Conservation (phyloP, 805 yeast species). For the Ogataea minuta region DNA sequence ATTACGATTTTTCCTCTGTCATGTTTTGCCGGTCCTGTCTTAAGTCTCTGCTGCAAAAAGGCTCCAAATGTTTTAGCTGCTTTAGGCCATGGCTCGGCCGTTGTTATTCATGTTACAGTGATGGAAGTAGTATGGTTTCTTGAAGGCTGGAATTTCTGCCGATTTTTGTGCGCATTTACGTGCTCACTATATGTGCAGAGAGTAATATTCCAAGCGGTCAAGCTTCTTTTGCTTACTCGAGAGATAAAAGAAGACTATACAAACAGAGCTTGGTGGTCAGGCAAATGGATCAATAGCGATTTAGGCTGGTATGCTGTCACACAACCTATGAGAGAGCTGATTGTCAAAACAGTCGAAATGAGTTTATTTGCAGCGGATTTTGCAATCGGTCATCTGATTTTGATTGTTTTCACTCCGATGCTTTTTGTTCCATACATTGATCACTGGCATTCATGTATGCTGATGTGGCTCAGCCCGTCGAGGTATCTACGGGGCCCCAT, state of each 20-base stretch:
- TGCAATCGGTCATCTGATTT: constrained; percentile 41
- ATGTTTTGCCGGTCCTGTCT: constrained; percentile 37
- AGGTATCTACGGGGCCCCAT: constrained; percentile 39
- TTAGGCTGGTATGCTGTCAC: constrained; percentile 38
- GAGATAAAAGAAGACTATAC: constrained; percentile 41
- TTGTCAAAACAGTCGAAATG: constrained; percentile 46
- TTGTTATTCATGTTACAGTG: constrained; percentile 34
- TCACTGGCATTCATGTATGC: constrained; percentile 46
- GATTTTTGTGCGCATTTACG: constrained; percentile 40
- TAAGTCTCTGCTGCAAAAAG: constrained; percentile 33
- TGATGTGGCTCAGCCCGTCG: constrained; percentile 48
- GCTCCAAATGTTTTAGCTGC: constrained; percentile 40
- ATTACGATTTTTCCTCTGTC: constrained; percentile 37
- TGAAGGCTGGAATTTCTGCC: constrained; percentile 42
- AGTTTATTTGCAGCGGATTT: constrained; percentile 49
- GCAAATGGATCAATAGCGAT: constrained; percentile 43
- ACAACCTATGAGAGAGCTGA: constrained; percentile 46
- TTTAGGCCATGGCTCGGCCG: constrained; percentile 37
- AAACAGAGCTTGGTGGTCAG: constrained; percentile 55
- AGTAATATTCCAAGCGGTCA: constrained; percentile 33
- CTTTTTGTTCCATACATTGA: constrained; percentile 47
- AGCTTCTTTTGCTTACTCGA: constrained; percentile 37
- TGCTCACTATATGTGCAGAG: constrained; percentile 39
- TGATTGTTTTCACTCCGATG: constrained; percentile 40
- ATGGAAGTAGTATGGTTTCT: constrained; percentile 39